Percentiles rank a stretch among this genome's conserved stretches.
These are phyloP conservation scores for Pythium folliculosum DNA, from an alignment of 352 stramenopile genomes.

Conservation along the genomic window DNA sequence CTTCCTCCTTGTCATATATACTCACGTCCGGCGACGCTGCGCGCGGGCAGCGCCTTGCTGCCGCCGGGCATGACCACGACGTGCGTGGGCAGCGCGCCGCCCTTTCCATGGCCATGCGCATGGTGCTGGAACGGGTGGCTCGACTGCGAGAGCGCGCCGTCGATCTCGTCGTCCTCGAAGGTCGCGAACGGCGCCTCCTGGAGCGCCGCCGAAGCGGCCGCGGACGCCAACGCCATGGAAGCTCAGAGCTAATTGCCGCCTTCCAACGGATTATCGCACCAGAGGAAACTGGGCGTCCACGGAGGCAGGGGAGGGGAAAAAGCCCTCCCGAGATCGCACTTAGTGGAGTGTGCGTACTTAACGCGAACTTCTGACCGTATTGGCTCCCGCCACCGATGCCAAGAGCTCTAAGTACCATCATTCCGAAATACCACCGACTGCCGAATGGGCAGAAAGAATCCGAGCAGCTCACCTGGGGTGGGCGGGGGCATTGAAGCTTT, in stretches of 20 bases:
- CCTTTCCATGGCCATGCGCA: neutral
- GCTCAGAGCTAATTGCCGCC: neutral
- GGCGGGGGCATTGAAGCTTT: slow-evolving; percentile 17
- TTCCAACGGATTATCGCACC: slow-evolving; percentile 16
- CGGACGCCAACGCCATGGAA: slow-evolving; percentile 8
- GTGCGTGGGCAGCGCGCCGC: slow-evolving; percentile 31
- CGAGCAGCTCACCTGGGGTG: neutral
- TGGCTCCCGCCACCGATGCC: slow-evolving; percentile 1
- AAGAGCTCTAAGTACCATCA: neutral
- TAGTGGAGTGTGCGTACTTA: slow-evolving; percentile 19
- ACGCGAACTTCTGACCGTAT: slow-evolving; percentile 3
- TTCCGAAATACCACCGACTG: slow-evolving; percentile 8
- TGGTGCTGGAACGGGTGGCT: neutral
- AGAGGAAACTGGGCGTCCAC: neutral
- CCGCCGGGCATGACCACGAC: slow-evolving; percentile 34
- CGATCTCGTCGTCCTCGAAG: slow-evolving; percentile 64
- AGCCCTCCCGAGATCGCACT: too few relatives aligned
- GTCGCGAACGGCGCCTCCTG: slow-evolving; percentile 74
- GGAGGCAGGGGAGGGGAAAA: neutral
- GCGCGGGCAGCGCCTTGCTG: slow-evolving; percentile 38
- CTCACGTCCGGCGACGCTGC: slow-evolving; percentile 59
- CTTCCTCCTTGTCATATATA: too few relatives aligned
- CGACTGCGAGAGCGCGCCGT: neutral
- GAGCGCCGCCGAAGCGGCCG: slow-evolving; percentile 32
- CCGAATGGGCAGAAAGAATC: slow-evolving; percentile 9